These are phyloP conservation scores for Echinochloa phyllopogon DNA, from an alignment of 176 grass and related monocot genomes.

Conservation along the genomic window DNA sequence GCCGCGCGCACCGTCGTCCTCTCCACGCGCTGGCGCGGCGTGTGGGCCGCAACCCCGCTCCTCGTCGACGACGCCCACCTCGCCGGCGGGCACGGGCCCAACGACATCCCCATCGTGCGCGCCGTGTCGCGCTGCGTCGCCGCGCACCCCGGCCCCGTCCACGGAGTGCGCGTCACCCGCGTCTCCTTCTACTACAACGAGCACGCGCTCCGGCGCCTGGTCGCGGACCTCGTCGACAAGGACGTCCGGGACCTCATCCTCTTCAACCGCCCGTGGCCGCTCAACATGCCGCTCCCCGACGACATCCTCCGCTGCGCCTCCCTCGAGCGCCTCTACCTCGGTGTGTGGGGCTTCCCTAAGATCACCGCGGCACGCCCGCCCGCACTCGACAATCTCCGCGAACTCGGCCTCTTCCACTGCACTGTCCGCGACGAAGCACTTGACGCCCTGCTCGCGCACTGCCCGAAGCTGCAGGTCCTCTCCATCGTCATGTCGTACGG, in stretches of 20 bases:
- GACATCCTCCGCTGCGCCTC: conserved; percentile 16
- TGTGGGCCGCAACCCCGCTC: conserved; percentile 16
- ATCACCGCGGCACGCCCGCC: neutral
- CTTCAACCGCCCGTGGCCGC: conserved; percentile 44
- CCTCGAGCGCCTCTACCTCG: conserved; percentile 28
- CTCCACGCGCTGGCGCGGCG: conserved; percentile 20
- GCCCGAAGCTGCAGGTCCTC: conserved; percentile 18
- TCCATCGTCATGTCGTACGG: conserved; percentile 16
- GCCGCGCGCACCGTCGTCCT: conserved; percentile 22
- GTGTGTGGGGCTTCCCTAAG: conserved; percentile 38
- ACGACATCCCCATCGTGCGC: neutral
- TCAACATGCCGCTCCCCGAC: conserved; percentile 45
- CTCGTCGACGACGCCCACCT: conserved; percentile 34
- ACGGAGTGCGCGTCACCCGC: conserved; percentile 28
- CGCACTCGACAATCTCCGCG: conserved; percentile 28
- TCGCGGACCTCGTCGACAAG: conserved; percentile 36
- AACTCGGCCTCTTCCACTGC: neutral
- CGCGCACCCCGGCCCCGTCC: conserved; percentile 34
- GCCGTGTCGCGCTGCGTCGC: conserved; percentile 6
- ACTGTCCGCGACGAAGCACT: neutral
- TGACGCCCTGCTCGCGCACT: neutral
- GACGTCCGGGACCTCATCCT: conserved; percentile 47
- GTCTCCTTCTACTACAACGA: conserved; percentile 32
- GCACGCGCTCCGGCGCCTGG: conserved; percentile 13
- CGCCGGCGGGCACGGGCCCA: neutral